Conservation (phyloP, 495 filamentous ascomycete genomes). For the Xylaria palmicola region DNA sequence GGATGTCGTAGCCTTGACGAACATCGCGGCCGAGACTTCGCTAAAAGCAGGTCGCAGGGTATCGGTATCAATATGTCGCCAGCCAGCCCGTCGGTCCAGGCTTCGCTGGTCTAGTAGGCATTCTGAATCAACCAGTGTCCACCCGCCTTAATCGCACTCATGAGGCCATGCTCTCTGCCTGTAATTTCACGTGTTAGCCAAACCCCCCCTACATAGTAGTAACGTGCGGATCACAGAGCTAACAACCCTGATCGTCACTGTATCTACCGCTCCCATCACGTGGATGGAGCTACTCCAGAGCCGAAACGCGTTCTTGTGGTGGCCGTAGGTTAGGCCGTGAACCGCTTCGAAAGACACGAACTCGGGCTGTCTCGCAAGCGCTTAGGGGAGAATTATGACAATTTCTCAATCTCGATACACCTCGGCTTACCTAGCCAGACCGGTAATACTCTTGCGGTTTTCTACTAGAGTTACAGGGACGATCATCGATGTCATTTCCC, state of each 20-base stretch:
- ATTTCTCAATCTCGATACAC: too few species aligned
- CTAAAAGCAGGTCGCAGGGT: too few species aligned
- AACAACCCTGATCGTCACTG: neutral
- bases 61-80: too few species aligned
- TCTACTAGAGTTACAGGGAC: neutral
- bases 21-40: too few species aligned
- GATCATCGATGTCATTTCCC: neutral
- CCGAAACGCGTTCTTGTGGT: neutral
- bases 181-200: neutral
- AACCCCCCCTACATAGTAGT: neutral
- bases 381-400: neutral
- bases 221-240: neutral
- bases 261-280: neutral
- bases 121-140: neutral
- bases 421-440: too few species aligned
- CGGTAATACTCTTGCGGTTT: too few species aligned
- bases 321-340: too few species aligned
- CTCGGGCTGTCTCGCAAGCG: neutral
- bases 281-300: neutral
- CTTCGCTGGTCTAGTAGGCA: neutral
- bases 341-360: too few species aligned
- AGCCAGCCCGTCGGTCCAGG: too few species aligned
- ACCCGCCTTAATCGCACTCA: too few species aligned
- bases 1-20: too few species aligned
- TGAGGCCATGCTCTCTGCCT: too few species aligned